These are phyloP conservation scores for Saccharomycopsis selenospora DNA, from an alignment of 805 yeast genomes.

Conservation along the genomic window DNA sequence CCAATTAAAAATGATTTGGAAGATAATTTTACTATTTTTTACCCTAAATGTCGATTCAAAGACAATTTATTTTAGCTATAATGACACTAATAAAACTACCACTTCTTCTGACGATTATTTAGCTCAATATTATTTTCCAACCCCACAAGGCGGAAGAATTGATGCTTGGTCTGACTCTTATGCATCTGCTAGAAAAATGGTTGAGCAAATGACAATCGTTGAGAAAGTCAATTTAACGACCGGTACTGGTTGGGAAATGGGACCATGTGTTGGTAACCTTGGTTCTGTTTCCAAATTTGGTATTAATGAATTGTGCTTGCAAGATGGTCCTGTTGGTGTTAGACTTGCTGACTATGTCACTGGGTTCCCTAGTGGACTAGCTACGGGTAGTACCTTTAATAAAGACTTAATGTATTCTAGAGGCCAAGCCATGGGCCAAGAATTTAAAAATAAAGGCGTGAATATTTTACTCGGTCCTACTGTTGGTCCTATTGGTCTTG, in stretches of 20 bases:
- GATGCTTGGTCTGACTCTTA: slow-evolving; percentile 52
- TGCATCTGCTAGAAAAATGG: slow-evolving; percentile 46
- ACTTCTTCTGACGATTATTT: background rate
- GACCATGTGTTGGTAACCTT: slow-evolving; percentile 56
- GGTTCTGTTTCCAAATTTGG: slow-evolving; percentile 50
- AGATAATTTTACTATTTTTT: too few species aligned
- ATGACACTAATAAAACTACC: too few species aligned
- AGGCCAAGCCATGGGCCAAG: slow-evolving; percentile 52
- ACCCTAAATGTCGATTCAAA: too few species aligned
- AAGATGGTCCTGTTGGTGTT: slow-evolving; percentile 59
- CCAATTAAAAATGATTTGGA: too few species aligned
- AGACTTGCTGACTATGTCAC: slow-evolving; percentile 50
- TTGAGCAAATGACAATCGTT: slow-evolving; percentile 46
- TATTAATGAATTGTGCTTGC: slow-evolving; percentile 49
- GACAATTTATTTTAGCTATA: too few species aligned
- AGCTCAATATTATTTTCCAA: slow-evolving; percentile 5
- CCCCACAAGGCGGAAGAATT: slow-evolving; percentile 37
- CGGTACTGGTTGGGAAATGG: slow-evolving; percentile 58
- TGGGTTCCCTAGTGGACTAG: slow-evolving; percentile 51
- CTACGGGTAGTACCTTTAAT: slow-evolving; percentile 53
- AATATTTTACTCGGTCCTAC: slow-evolving; percentile 50
- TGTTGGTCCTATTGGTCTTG: slow-evolving; percentile 53
- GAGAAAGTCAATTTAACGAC: slow-evolving; percentile 59
- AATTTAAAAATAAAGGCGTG: slow-evolving; percentile 47
- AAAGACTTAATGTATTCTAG: slow-evolving; percentile 42